phyloP scores from a whole-genome alignment of 1,284 basidiomycete genomes.

The Rhizopogon parksii region DNA sequence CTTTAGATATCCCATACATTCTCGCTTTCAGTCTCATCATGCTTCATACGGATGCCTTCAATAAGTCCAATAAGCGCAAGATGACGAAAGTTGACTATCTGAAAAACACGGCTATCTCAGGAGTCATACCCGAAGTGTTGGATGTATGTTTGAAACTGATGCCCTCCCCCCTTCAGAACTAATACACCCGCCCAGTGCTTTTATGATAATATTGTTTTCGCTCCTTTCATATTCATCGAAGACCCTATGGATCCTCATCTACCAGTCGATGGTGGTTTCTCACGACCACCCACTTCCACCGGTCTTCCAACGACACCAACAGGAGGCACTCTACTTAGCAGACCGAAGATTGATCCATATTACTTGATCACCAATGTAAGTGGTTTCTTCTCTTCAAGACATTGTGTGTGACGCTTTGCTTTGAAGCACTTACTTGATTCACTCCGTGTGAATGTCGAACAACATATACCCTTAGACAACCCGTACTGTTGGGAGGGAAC shows the following conservation, averaged over 20 bases:
- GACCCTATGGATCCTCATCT: conserved; percentile 67
- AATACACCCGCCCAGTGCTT: conserved; percentile 57
- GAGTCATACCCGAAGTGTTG: conserved; percentile 75
- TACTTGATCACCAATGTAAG: conserved; percentile 78
- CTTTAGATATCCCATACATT: conserved; percentile 88
- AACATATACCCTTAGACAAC: conserved; percentile 55
- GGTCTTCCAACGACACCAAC: conserved; percentile 31
- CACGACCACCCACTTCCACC: conserved; percentile 37
- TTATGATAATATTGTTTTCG: conserved; percentile 94
- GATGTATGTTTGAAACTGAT: conserved; percentile 50
- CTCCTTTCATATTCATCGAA: conserved; percentile 94
- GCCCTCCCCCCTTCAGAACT: conserved; percentile 6
- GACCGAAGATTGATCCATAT: conserved; percentile 84
- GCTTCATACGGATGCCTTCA: conserved; percentile 98
- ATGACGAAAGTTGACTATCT: conserved; percentile 95
- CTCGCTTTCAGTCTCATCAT: conserved; percentile 98
- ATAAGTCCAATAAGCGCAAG: conserved; percentile 94
- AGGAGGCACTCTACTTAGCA: conserved; percentile 40
- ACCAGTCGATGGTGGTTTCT: conserved; percentile 36
- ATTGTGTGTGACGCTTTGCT: conserved; percentile 9
- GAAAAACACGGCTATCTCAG: conserved; percentile 86
- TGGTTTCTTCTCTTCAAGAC: conserved; percentile 5
- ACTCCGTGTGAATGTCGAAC: conserved; percentile 70
- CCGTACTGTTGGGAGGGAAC: conserved; percentile 79
- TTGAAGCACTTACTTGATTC: conserved; percentile 61